Percentiles rank a stretch among this genome's conserved stretches.
Evolutionary conservation across 768 basidiomycete genomes (phyloP).

Genomic region (Pleurotus tuber-regium): DNA sequence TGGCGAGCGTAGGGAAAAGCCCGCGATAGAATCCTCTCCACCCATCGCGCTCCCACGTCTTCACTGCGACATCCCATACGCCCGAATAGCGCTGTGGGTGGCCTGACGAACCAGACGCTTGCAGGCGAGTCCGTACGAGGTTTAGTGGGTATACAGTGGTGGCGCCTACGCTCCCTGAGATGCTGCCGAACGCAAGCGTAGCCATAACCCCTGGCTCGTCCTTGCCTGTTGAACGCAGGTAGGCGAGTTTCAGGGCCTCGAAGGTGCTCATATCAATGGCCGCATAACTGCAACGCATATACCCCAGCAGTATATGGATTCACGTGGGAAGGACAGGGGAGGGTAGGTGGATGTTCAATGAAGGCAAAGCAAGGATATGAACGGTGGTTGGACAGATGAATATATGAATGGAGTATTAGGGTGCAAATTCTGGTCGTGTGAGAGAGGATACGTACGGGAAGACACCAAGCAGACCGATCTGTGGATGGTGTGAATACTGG

Average conservation of each 20-base stretch:
- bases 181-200: conserved; percentile 84
- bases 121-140: conserved; percentile 89
- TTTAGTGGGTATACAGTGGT: conserved; percentile 92
- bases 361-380: background rate
- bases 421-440: background rate
- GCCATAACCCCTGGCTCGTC: conserved; percentile 90
- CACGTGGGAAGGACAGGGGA: background rate
- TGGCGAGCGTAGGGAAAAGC: conserved; percentile 87
- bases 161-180: conserved; percentile 93
- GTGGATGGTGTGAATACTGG: conserved; percentile 15
- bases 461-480: conserved; percentile 95
- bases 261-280: conserved; percentile 99
- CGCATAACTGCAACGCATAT: conserved; percentile 57
- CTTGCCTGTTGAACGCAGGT: conserved; percentile 80
- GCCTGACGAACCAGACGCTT: conserved; percentile 94
- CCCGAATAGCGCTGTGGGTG: conserved; percentile 91
- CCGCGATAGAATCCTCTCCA: conserved; percentile 96
- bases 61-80: conserved; percentile 77
- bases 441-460: conserved; percentile 67
- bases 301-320: too few species aligned
- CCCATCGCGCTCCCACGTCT: conserved; percentile 82
- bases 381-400: background rate
- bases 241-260: conserved; percentile 91
- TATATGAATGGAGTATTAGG: conserved; percentile 7
- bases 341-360: background rate